Base-by-base conservation (phyloP, 805 yeast species). In the Teunomyces funiuensis region DNA sequence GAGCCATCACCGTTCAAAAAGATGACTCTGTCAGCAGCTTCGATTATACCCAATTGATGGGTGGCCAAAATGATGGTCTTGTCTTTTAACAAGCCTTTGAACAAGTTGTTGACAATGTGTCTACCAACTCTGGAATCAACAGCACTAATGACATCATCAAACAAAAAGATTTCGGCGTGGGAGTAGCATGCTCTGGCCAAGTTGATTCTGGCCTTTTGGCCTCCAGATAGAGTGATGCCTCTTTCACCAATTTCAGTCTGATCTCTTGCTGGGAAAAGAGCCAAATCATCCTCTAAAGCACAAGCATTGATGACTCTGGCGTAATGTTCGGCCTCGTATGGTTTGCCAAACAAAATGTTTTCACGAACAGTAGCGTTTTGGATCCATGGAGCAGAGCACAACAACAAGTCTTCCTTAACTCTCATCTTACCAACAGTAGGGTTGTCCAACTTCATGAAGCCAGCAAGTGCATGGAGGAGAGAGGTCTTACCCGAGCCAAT, bases 401-500 rank as follows among this genome's bases (percentile, higher is more conserved):
- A 55, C 20, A 70, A 52, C 26, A 63, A 45, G 25, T 63, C 65
- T 26, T 60, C 58, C 39, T 58, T 53, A 19, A 65, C 52, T 5
- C 40, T 43, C 29, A 66, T 41, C 5, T 44, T 26, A 11, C 71
- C 73, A 3, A 37, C 26, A 3, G 45, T 40, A 4, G 63, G 65
- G 42, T 57, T 57, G 26, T 46, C 29, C 43, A 61, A 40, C 40
- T 61, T 61, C 74, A 70, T 66, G 45, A 60, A 57, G 1, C 74
- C 74, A 7, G 71, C 63, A 26, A 70, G 48, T 1, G 74, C 76
- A 42, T 47, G 55, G 37, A 70, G 60, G 28, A 70, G 57, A 2
- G 74, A 66, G 1, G 74, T 54, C 48, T 70, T 70, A 37, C 76
- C 76, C 5, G 71, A 60, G 13, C 76, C 76, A 46, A 69, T 69